A percentile compares a stretch with the other conserved stretches of the same genome.
Conservation (phyloP, 1,139 yeast species). For the Pichia sp. region DNA sequence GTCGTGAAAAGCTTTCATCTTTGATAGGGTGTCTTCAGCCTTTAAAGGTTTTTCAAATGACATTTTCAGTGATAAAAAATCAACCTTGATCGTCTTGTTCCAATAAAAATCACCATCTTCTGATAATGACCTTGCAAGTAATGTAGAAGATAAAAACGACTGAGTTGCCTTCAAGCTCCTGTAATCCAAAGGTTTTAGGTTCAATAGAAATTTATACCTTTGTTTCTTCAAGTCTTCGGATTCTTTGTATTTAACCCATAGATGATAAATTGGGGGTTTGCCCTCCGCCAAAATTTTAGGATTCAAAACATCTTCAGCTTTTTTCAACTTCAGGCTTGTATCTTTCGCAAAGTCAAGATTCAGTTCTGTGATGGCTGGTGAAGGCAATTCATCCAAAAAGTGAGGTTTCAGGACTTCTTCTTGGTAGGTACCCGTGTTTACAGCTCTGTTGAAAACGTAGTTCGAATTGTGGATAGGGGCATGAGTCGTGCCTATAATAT, state of each 20-base stretch:
- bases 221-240: background rate
- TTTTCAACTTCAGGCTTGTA: background rate
- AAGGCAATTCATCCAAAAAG: background rate
- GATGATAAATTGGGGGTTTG: background rate
- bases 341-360: slow-evolving; percentile 14
- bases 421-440: slow-evolving; percentile 25
- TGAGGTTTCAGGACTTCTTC: slow-evolving; percentile 17
- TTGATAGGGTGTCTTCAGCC: slow-evolving; percentile 1
- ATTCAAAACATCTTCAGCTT: background rate
- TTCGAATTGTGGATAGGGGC: slow-evolving; percentile 12
- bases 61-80: slow-evolving; percentile 1
- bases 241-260: slow-evolving; percentile 11
- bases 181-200: slow-evolving; percentile 11
- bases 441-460: slow-evolving; percentile 19
- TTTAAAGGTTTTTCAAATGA: slow-evolving; percentile 9
- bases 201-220: slow-evolving; percentile 7
- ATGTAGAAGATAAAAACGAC: slow-evolving; percentile 4
- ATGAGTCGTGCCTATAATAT: slow-evolving; percentile 14
- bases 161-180: background rate
- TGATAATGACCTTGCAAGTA: slow-evolving; percentile 1
- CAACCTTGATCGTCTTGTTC: slow-evolving; percentile 4
- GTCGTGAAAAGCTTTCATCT: slow-evolving; percentile 17
- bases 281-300: background rate
- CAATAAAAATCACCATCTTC: slow-evolving; percentile 2
- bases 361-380: background rate